These are phyloP conservation scores for Solanum verrucosum DNA, from an alignment of 257 asterid species.

Conservation along the genomic window DNA sequence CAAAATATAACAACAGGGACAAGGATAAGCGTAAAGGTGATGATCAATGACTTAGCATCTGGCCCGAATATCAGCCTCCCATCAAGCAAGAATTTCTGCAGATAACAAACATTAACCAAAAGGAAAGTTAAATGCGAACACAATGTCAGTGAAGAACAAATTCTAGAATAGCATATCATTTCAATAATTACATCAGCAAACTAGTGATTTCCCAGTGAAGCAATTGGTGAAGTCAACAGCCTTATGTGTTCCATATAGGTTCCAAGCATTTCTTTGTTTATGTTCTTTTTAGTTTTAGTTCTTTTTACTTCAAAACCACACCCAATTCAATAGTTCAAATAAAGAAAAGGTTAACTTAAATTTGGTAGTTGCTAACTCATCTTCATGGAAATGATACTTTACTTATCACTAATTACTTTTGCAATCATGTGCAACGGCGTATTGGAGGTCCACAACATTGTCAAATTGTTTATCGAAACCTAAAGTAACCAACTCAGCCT, in stretches of 20 bases:
- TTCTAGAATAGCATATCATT: not conserved
- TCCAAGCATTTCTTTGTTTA: not conserved
- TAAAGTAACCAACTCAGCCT: not conserved
- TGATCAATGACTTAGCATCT: constrained; percentile 51
- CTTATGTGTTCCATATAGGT: not conserved
- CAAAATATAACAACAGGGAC: constrained; percentile 52
- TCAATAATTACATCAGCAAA: not conserved
- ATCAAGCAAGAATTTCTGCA: constrained; percentile 59
- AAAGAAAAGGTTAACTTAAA: not conserved
- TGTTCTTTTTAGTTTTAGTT: not conserved
- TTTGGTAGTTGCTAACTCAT: not conserved
- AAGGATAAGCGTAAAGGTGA: constrained; percentile 45
- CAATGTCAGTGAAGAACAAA: not conserved
- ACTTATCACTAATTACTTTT: not conserved
- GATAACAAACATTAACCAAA: not conserved
- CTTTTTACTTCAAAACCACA: not conserved
- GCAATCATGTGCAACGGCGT: not conserved
- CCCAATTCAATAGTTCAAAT: not conserved
- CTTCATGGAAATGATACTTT: not conserved
- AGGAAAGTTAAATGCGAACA: not conserved
- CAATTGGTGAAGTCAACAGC: not conserved
- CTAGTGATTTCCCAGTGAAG: not conserved
- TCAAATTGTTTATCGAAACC: not conserved
- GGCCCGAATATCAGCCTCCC: constrained; percentile 82
- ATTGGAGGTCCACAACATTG: not conserved